Evolutionary conservation across 352 stramenopile species (phyloP), one percentile per base, ranked within the genome.

Genomic region (Pythium folliculosum): DNA sequence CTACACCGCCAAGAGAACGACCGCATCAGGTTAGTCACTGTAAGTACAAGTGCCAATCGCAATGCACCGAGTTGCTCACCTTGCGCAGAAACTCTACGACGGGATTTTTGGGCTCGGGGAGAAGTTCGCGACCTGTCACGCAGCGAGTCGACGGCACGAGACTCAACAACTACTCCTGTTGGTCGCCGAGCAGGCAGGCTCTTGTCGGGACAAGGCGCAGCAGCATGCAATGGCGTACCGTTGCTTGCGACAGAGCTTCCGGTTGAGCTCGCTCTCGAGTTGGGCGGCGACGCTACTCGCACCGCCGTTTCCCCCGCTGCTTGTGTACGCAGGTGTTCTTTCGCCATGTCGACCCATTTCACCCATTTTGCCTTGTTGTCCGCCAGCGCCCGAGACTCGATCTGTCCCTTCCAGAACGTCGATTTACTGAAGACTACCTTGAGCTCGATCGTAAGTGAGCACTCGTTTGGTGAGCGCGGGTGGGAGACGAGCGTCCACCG

Each of bases 371-470:
- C 60, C 56, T 83, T 86, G 69, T 91, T 93, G 59, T 95, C 88
- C 27, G 76, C 75, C 17, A 90, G 82, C 56, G 86, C 86, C 21
- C 86, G 80, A 12, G 81, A 64, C 59, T 94, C 82, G 64, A 95
- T 95, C 62, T 80, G 82, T 27, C 87, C 81, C 52, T 86, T 89
- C 88, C 88, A 95, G 59, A 95, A 85, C 32, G 88, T 95, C 22
- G 86, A 94, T 63, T 93, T 92, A 57, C 72, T 78, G 48, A 95
- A 95, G 9, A 88, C 84, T 45, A 95, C 84, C 75, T 91, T 92
- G 21, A 92, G 57, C 57, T 95, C 85, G 64, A 95, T 91, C 63
- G 73, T 82, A 67, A 95, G 38, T 67, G 82, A 79, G 71, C 81
- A 92, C 5, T 75, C 67, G 27, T 80, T 71, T 13, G 70, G 22